These are phyloP conservation scores for Acacia confusa DNA, from an alignment of 306 rosid species.

Conservation along the genomic window DNA sequence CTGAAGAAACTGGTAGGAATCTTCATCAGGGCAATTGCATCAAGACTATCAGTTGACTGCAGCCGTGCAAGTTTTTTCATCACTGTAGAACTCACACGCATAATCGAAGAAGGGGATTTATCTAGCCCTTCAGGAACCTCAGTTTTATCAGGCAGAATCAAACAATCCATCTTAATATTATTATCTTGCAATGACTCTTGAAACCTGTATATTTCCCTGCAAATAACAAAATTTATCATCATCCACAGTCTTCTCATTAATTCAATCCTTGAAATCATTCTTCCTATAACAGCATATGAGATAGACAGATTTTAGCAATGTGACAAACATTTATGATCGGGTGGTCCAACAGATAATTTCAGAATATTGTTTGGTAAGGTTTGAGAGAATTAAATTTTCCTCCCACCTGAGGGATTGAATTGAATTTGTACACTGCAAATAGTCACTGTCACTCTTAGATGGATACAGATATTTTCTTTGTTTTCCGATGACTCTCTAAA, in stretches of 20 bases:
- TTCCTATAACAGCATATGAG: not conserved
- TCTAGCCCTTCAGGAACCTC: conserved; percentile 63
- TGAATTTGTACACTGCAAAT: not conserved
- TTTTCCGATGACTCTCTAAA: no score
- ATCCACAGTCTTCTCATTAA: conserved; percentile 1
- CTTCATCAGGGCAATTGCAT: conserved; percentile 77
- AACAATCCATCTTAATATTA: conserved; percentile 57
- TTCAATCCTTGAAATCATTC: conserved; percentile 3
- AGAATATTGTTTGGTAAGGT: not conserved
- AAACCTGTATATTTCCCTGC: conserved; percentile 80
- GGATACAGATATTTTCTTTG: no score
- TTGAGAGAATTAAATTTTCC: not conserved
- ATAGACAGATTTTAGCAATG: conserved; percentile 4
- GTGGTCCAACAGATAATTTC: conserved; percentile 8
- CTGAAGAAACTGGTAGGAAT: conserved; percentile 60
- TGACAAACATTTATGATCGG: conserved; percentile 2
- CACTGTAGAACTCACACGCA: conserved; percentile 67
- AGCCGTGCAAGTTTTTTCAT: conserved; percentile 78
- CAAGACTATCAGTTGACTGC: conserved; percentile 72
- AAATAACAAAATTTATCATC: conserved; percentile 27
- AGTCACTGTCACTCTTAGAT: not conserved
- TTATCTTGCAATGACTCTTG: conserved; percentile 54
- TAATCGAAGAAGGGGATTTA: conserved; percentile 44
- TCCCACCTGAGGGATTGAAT: not conserved
- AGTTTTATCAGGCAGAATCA: conserved; percentile 68